Base-by-base conservation (phyloP, 495 filamentous ascomycete species). In the Xylaria intraflava region DNA sequence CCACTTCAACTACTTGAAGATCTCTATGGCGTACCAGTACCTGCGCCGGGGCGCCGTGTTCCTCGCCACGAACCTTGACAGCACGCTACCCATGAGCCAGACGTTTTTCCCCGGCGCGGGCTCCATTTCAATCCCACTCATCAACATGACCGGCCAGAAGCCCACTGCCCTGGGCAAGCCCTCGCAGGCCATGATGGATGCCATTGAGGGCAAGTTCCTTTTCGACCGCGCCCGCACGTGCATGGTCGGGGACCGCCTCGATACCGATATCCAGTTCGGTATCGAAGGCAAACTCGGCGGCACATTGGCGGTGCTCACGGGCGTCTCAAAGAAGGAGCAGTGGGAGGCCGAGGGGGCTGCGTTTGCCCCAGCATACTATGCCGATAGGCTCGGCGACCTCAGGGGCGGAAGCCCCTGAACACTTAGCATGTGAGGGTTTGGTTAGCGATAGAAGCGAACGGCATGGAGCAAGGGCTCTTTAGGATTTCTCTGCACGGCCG, bases 151-250 rank as follows among this genome's bases (percentile, higher is more conserved):
- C 9, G 83, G 78, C 6, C 62, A 80, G 70, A 73, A 85, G 61
- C 90, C 92, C 1, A 64, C 88, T 30, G 82, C 88, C 6, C 69
- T 96, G 40, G 93, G 93, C 9, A 99, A 99, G 70, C 94, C 93
- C 4, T 95, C 88, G 58, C 88, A 95, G 74, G 91, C 90, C 10
- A 97, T 98, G 93, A 95, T 98, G 93, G 91, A 96, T 71, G 88
- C 94, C 6, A 86, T 98, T 62, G 92, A 97, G 75, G 92, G 92
- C 29, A 95, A 92, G 70, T 95, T 96, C 65, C 74, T 80, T 49
- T 86, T 98, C 47, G 88, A 97, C 65, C 81, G 90, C 35, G 83
- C 74, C 41, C 82, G 82, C 46, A 83, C 94, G 1, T 97, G 94
- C 67, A 99, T 99, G 94, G 83, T 99, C 26, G 93, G 93, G 4